These are phyloP conservation scores for Botryobasidium botryosum DNA, from an alignment of 768 basidiomycete species.

Conservation along the genomic window DNA sequence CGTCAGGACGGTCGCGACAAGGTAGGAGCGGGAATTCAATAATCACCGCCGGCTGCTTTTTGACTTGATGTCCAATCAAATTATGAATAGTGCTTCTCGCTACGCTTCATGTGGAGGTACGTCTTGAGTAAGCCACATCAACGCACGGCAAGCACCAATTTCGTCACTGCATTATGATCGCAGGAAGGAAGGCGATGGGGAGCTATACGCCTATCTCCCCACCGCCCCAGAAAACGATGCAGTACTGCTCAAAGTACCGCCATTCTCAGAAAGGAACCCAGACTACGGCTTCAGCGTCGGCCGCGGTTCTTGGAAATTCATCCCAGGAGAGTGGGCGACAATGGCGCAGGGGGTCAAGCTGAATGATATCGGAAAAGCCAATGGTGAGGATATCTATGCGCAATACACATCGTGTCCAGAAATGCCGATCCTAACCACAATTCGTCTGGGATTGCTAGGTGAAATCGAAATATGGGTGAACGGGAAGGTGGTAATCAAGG, in stretches of 20 bases:
- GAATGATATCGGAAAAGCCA: conserved; percentile 49
- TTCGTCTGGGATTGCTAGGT: conserved; percentile 23
- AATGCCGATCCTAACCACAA: neutral
- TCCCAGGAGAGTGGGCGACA: conserved; percentile 48
- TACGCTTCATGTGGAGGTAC: conserved; percentile 45
- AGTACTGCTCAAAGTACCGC: conserved; percentile 33
- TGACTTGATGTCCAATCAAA: neutral
- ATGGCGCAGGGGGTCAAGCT: conserved; percentile 53
- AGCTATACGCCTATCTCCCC: conserved; percentile 59
- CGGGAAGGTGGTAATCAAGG: conserved; percentile 45
- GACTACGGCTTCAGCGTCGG: conserved; percentile 52
- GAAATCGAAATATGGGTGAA: conserved; percentile 50
- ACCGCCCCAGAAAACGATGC: conserved; percentile 25
- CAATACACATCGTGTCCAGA: neutral
- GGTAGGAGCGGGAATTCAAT: neutral
- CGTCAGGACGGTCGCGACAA: conserved; percentile 33
- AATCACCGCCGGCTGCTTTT: neutral
- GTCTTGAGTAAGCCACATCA: neutral
- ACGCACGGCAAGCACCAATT: no score
- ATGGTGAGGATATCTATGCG: conserved; percentile 27
- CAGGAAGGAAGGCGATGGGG: conserved; percentile 22
- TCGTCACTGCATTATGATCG: neutral
- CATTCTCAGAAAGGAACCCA: conserved; percentile 38
- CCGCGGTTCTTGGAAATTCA: conserved; percentile 48
- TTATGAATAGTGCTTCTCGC: conserved; percentile 47